These are phyloP conservation scores for Ilyonectria destructans DNA, from an alignment of 2,329 filamentous ascomycete species.

Conservation along the genomic window DNA sequence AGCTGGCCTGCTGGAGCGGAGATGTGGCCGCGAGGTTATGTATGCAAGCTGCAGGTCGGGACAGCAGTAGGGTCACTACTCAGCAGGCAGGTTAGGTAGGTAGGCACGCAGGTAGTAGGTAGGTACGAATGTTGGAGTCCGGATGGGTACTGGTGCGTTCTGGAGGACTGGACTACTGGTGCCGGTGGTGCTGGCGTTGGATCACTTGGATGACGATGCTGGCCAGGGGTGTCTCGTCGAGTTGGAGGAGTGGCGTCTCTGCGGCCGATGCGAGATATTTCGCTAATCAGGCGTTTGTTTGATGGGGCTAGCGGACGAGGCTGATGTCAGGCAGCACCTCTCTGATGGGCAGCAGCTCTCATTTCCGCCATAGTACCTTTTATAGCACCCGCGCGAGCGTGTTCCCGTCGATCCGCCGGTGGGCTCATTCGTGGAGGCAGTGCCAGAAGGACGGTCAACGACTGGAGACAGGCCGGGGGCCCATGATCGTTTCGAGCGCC, in stretches of 20 bases:
- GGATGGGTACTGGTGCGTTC: conserved; percentile 42
- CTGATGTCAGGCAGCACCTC: conserved; percentile 31
- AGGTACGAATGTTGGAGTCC: conserved; percentile 45
- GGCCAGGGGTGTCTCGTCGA: conserved; percentile 45
- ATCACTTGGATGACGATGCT: conserved; percentile 46
- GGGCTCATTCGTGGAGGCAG: conserved; percentile 52
- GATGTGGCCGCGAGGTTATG: conserved; percentile 47
- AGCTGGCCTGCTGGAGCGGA: conserved; percentile 45
- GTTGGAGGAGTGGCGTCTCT: conserved; percentile 31
- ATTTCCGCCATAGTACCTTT: conserved; percentile 37
- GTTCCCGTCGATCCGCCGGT: conserved; percentile 47
- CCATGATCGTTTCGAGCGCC: conserved; percentile 43
- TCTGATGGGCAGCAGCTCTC: conserved; percentile 28
- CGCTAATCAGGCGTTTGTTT: conserved; percentile 41
- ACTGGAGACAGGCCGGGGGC: conserved; percentile 43
- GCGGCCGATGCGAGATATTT: conserved; percentile 38
- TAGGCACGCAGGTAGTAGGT: conserved; percentile 23
- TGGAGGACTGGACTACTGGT: conserved; percentile 14
- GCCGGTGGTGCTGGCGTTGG: conserved; percentile 15
- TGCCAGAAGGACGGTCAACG: conserved; percentile 46
- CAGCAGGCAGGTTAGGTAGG: conserved; percentile 1
- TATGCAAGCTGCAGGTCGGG: conserved; percentile 42
- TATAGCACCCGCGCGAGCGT: conserved; percentile 29
- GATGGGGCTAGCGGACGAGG: conserved; percentile 30
- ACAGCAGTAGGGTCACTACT: conserved; percentile 10